Conservation (phyloP, 2,329 filamentous ascomycete species). For the Trichoderma breve region DNA sequence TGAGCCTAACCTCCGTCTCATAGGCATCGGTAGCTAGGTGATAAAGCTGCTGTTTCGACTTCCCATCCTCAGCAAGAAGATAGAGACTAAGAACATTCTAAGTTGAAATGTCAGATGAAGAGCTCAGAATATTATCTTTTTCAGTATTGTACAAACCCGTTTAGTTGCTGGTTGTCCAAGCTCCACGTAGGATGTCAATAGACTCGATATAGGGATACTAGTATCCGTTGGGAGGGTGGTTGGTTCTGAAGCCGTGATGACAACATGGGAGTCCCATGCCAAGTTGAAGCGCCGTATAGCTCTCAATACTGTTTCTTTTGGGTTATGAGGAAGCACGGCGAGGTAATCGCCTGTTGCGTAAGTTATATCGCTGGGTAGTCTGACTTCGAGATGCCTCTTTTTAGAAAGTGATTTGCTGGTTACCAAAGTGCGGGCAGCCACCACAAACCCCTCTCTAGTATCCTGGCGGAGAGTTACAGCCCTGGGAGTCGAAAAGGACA, state of each 20-base stretch:
- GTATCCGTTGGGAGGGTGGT: neutral
- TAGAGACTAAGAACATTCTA: neutral
- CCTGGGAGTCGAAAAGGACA: neutral
- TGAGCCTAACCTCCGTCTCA: neutral
- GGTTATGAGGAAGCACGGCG: neutral
- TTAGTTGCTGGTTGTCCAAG: neutral
- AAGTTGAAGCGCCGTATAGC: neutral
- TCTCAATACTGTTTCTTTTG: neutral
- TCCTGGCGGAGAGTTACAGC: neutral
- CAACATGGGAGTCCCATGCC: neutral
- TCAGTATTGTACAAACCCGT: neutral
- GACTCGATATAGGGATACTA: neutral
- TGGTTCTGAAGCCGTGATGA: neutral
- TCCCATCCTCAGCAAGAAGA: neutral
- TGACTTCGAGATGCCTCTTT: neutral
- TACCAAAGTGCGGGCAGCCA: neutral
- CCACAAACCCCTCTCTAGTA: neutral
- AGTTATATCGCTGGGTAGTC: neutral
- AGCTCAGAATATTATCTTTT: neutral
- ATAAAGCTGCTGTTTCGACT: neutral
- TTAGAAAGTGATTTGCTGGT: neutral
- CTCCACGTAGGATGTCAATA: neutral
- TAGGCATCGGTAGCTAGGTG: neutral
- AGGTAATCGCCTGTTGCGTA: slow-evolving; percentile 6
- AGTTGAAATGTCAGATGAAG: neutral